A percentile compares a stretch with the other conserved stretches of the same genome.
These are phyloP conservation scores for Cryptomeria japonica DNA, from an alignment of 75 land plant species.

Conservation along the genomic window DNA sequence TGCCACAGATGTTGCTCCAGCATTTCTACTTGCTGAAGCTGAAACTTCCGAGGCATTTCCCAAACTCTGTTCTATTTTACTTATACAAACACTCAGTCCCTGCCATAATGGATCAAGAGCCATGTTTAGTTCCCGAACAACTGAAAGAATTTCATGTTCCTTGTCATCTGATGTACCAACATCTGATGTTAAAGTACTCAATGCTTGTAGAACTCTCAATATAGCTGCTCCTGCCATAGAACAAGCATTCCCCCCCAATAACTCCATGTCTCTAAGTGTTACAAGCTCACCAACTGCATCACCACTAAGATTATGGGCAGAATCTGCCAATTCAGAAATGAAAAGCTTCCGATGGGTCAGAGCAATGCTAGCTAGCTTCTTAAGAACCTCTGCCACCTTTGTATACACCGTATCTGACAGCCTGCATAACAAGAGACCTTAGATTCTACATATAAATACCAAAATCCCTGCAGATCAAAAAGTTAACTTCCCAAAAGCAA, in stretches of 20 bases:
- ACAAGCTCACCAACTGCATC: constrained; percentile 57
- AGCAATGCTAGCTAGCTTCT: constrained; percentile 57
- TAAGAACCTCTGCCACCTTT: constrained; percentile 64
- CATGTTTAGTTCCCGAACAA: constrained; percentile 47
- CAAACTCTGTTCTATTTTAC: constrained; percentile 42
- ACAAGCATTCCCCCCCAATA: constrained; percentile 36
- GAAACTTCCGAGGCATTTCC: constrained; percentile 32
- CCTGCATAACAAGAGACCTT: constrained; percentile 22
- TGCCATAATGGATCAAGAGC: constrained; percentile 64
- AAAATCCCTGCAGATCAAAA: not conserved
- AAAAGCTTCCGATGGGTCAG: constrained; percentile 56
- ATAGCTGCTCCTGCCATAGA: constrained; percentile 69
- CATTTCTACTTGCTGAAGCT: constrained; percentile 26
- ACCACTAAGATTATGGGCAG: constrained; percentile 46
- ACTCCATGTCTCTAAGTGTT: constrained; percentile 33
- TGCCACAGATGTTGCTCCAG: constrained; percentile 26
- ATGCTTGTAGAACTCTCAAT: constrained; percentile 60
- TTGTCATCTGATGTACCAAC: constrained; percentile 20
- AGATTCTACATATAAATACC: not conserved
- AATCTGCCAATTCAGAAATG: constrained; percentile 51
- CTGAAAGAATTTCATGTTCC: constrained; percentile 14
- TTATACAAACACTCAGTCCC: constrained; percentile 57
- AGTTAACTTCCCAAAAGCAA: not conserved
- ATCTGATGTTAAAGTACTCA: constrained; percentile 41
- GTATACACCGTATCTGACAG: constrained; percentile 58